These are phyloP conservation scores for Metschnikowia drakensbergensis DNA, from an alignment of 805 yeast genomes.

Conservation along the genomic window DNA sequence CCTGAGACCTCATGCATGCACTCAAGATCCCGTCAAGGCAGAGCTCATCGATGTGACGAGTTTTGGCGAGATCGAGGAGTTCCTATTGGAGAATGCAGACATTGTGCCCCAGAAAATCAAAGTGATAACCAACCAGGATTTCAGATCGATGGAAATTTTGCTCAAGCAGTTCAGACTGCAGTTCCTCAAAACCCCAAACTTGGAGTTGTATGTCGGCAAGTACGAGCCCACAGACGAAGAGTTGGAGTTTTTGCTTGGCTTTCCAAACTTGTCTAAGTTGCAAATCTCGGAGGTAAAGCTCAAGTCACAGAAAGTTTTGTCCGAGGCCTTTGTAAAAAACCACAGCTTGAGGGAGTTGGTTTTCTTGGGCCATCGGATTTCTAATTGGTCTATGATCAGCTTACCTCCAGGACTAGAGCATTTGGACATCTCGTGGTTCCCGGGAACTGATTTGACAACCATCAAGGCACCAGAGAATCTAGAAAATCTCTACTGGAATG, in stretches of 20 bases:
- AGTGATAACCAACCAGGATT: slow-evolving; percentile 31
- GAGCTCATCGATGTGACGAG: slow-evolving; percentile 20
- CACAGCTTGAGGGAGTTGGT: slow-evolving; percentile 23
- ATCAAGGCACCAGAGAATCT: slow-evolving; percentile 22
- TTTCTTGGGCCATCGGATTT: slow-evolving; percentile 31
- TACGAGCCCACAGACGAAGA: slow-evolving; percentile 20
- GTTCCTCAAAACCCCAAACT: slow-evolving; percentile 11
- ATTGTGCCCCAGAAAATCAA: slow-evolving; percentile 26
- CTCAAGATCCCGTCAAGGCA: slow-evolving; percentile 7
- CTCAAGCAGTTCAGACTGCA: slow-evolving; percentile 20
- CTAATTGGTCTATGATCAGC: slow-evolving; percentile 25
- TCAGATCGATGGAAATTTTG: slow-evolving; percentile 24
- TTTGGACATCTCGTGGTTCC: slow-evolving; percentile 37
- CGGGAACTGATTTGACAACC: slow-evolving; percentile 21
- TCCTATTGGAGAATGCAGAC: slow-evolving; percentile 26
- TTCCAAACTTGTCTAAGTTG: slow-evolving; percentile 26
- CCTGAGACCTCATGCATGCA: slow-evolving; percentile 20
- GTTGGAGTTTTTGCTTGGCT: slow-evolving; percentile 21
- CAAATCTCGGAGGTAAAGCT: slow-evolving; percentile 28
- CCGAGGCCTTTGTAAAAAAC: slow-evolving; percentile 10
- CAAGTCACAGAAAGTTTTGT: slow-evolving; percentile 3
- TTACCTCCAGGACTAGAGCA: slow-evolving; percentile 27
- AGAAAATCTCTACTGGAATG: slow-evolving; percentile 30
- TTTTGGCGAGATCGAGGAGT: slow-evolving; percentile 31
- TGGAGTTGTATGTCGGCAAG: slow-evolving; percentile 31